Evolutionary conservation across 495 filamentous ascomycete genomes (phyloP).

Genomic region (Podospora anserina): DNA sequence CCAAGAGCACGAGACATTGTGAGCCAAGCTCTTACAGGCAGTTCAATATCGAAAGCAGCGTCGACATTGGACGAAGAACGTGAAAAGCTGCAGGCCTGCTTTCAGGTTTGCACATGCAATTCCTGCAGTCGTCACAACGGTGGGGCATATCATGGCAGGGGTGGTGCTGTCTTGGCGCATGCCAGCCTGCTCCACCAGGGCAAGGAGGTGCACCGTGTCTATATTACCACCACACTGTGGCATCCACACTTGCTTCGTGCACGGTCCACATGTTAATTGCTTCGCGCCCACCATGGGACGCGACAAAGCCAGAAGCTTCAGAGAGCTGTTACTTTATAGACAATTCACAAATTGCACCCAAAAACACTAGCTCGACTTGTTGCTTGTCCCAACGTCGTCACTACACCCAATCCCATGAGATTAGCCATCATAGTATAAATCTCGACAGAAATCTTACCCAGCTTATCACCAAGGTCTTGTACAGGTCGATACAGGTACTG

Average conservation of each 20-base stretch:
- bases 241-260: neutral
- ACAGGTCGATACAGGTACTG: neutral
- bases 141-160: slow-evolving; percentile 1
- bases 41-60: neutral
- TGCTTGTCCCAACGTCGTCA: neutral
- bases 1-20: neutral
- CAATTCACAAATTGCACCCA: neutral
- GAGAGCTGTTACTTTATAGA: neutral
- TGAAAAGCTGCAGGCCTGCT: neutral
- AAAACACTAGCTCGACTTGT: neutral
- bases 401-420: neutral
- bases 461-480: neutral
- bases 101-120: slow-evolving; percentile 23
- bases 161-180: slow-evolving; percentile 6
- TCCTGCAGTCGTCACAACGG: slow-evolving; percentile 21
- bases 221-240: no score
- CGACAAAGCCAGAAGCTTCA: neutral
- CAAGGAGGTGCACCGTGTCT: no score
- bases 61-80: neutral
- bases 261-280: neutral
- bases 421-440: neutral
- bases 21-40: neutral
- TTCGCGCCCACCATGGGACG: neutral
- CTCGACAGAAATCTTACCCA: neutral
- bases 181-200: neutral